Base-by-base conservation (phyloP, 164 flowering plant genomes). In the Liquidambar formosana region DNA sequence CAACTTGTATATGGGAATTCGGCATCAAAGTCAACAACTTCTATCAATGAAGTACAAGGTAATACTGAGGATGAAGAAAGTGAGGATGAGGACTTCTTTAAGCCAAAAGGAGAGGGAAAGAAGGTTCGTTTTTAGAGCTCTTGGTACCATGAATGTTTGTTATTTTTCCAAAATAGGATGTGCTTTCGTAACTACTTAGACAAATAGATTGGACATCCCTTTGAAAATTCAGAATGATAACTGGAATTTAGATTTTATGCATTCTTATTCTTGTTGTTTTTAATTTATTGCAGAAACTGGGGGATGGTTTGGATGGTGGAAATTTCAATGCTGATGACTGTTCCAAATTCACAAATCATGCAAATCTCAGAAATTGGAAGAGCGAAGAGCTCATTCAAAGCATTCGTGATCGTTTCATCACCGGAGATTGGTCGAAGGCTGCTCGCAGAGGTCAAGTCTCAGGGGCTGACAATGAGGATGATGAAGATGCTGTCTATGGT, bases 371-470 rank as follows among this genome's bases (percentile, higher is more conserved):
- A 66, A 76, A 89, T 76, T 91, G 96, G 97, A 84, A 79, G 69
- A 70, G 75, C 66, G 80, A 83, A 66, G 84, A 81, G 19, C 25
- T 73, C 57, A 66, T 80, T 73, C 84, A 85, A 82, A 84, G 83
- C 51, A 83, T 95, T 67, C 96, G 98, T 73, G 84, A 90, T 69
- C 91, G 88, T 38, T 93, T 93, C 88, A 92, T 93, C 63, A 91
- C 96, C 22, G 96, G 96, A 61, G 91, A 87, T 77, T 89, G 97
- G 97, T 80, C 91, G 13, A 88, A 89, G 75, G 93, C 90, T 73
- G 86, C 91, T 65, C 79, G 33, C 38, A 80, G 94, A 75, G 88
- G 86, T 79, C 79, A 83, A 66, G 51, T 38, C 10, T 67, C 80
- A 28, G 80, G 77, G 26, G 76, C 56, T 72, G 65, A 68, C 41